Evolutionary conservation across 805 yeast species (phyloP).

Genomic region (Metschnikowia noctiluminum): DNA sequence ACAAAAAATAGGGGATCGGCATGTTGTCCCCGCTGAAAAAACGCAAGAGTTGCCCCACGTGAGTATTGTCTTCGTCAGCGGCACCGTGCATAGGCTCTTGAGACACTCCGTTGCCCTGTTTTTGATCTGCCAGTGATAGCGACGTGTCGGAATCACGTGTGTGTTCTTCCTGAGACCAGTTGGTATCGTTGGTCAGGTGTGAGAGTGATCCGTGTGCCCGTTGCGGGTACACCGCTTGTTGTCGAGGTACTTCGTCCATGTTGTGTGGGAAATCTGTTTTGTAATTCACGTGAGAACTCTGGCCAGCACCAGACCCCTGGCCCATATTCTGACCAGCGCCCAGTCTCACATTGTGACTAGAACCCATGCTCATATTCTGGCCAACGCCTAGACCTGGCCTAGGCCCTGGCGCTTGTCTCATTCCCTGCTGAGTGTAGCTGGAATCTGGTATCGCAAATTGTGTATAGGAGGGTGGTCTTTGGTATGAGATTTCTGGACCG

Average conservation of each 20-base stretch:
- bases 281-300: not conserved
- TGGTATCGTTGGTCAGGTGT: slow-evolving; percentile 42
- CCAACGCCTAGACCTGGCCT: too few species aligned
- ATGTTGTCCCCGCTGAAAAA: slow-evolving; percentile 44
- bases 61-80: slow-evolving; percentile 44
- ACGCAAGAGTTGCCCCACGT: slow-evolving; percentile 38
- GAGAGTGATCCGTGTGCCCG: slow-evolving; percentile 19
- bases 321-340: too few species aligned
- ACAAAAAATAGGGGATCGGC: slow-evolving; percentile 60
- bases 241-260: slow-evolving; percentile 14
- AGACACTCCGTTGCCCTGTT: slow-evolving; percentile 26
- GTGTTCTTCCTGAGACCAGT: slow-evolving; percentile 42
- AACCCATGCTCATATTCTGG: too few species aligned
- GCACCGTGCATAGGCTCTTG: too few species aligned
- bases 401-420: too few species aligned
- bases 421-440: too few species aligned
- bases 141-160: slow-evolving; percentile 41
- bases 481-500: too few species aligned
- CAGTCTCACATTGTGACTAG: too few species aligned
- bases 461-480: too few species aligned
- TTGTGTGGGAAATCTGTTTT: slow-evolving; percentile 2
- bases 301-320: too few species aligned
- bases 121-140: slow-evolving; percentile 17
- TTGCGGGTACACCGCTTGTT: slow-evolving; percentile 15
- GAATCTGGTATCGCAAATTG: too few species aligned